Base-by-base conservation (phyloP, 352 stramenopile genomes). In the Pythium dissotocum region DNA sequence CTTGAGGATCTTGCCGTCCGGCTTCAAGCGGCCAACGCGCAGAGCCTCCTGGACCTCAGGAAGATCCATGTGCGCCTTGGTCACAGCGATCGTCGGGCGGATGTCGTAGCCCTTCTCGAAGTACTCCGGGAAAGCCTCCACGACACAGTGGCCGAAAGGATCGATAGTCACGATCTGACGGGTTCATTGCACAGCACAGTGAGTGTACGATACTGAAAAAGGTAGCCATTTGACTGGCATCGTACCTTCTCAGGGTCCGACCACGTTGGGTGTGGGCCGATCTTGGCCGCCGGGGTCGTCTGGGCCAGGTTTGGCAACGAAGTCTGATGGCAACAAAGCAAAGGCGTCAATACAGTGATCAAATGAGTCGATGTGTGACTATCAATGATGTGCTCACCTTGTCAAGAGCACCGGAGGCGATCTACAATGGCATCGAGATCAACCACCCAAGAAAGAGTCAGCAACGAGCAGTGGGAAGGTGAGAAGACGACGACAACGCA, bases 11-110 rank as follows among this genome's bases (percentile, higher is more conserved):
- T 98, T 98, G 28, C 97, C 97, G 73, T 99, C 98, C 0, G 97
- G 91, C 59, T 97, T 96, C 8, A 99, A 77, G n/a, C 97, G 83
- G 24, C 95, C 95, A 21, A 94, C 72, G 35, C 90, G 84, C 9
- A 99, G 69, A 0, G 97, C 95, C 65, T 99, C 97, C 18, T 98
- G 91, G 71, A 99, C 98, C 82, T 99, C 98, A 0, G 98, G 97
- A n/a, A 99, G 78, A 61, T 99, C 97, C 89, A 99, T 99, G 82
- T 99, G 98, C 0, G 98, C 98, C 75, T 97, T 95, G 2, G 88
- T 96, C 35, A 96, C 82, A 7, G 98, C 98, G 78, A 99, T 99
- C 4, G 98, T 99, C 0, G 98, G 98, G 32, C 97, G 95, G 67
- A 99, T 98, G 72, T 99, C 96, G 74, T 98, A 99, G 46, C 97